phyloP scores from a whole-genome alignment of 192 early-diverging fungal genomes.

The Funneliformis geosporum region DNA sequence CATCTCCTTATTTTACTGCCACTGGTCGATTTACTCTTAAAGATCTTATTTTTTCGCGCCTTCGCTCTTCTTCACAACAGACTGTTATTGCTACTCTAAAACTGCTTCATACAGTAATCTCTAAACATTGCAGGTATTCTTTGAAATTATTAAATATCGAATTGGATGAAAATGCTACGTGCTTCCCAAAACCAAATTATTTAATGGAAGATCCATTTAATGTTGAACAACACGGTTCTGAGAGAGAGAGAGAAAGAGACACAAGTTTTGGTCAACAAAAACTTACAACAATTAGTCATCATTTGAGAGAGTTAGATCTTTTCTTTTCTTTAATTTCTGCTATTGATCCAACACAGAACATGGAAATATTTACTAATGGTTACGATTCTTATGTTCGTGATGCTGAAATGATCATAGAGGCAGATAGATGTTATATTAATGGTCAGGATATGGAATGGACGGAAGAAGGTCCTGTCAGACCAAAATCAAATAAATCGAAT shows the following conservation, averaged over 20 bases:
- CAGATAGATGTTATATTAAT: conserved; percentile 52
- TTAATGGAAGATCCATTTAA: neutral
- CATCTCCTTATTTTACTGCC: conserved; percentile 56
- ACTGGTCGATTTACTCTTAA: conserved; percentile 68
- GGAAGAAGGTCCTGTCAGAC: conserved; percentile 33
- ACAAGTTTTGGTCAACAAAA: conserved; percentile 15
- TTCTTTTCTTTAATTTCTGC: conserved; percentile 59
- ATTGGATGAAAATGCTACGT: conserved; percentile 51
- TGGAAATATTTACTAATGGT: conserved; percentile 55
- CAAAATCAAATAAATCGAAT: conserved; percentile 38
- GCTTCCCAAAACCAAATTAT: conserved; percentile 41
- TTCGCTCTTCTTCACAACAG: conserved; percentile 83
- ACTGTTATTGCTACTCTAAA: conserved; percentile 85
- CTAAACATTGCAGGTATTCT: conserved; percentile 75
- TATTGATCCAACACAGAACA: conserved; percentile 51
- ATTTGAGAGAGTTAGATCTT: conserved; percentile 57
- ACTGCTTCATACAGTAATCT: conserved; percentile 73
- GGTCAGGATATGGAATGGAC: conserved; percentile 38
- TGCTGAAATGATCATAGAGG: conserved; percentile 50
- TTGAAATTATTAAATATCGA: conserved; percentile 77
- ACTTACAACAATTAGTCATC: conserved; percentile 54
- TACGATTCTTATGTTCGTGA: conserved; percentile 60
- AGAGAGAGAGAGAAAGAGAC: no score
- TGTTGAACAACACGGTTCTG: neutral
- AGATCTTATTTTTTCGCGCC: conserved; percentile 83